Percentiles rank a stretch among this genome's conserved stretches.
Conservation (phyloP, 306 rosid genomes). For the Acacia acuminata region DNA sequence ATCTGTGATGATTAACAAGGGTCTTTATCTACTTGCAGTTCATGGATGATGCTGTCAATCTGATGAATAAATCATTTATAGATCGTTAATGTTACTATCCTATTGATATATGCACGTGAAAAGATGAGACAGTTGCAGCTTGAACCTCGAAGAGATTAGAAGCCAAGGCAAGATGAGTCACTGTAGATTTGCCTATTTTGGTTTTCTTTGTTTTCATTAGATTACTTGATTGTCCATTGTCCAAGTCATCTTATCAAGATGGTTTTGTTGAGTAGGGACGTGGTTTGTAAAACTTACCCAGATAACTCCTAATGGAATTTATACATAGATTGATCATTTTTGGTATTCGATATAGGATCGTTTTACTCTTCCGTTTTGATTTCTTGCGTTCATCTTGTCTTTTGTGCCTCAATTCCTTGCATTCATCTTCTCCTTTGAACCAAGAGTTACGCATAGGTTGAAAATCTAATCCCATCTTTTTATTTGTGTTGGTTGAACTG, state of each 20-base stretch:
- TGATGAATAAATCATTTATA: slow-evolving; percentile 89
- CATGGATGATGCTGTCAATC: slow-evolving; percentile 89
- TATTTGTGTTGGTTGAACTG: neutral
- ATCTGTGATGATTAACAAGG: slow-evolving; percentile 23
- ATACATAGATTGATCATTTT: neutral
- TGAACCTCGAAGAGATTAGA: slow-evolving; percentile 17
- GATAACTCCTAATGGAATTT: neutral
- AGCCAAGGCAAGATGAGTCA: slow-evolving; percentile 29
- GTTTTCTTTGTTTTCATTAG: neutral
- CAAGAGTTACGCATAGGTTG: neutral
- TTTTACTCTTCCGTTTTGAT: neutral
- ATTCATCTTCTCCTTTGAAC: neutral
- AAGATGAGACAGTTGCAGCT: slow-evolving; percentile 34
- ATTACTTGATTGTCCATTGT: slow-evolving; percentile 21
- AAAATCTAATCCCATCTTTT: neutral
- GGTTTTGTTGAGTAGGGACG: slow-evolving; percentile 14
- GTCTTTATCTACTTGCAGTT: slow-evolving; percentile 60
- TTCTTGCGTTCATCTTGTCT: neutral
- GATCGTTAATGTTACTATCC: slow-evolving; percentile 55
- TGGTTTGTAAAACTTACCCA: slow-evolving; percentile 1
- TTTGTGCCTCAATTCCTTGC: neutral
- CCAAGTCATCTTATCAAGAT: slow-evolving; percentile 20
- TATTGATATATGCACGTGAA: neutral
- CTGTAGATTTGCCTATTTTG: slow-evolving; percentile 23
- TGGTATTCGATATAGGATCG: neutral